These are phyloP conservation scores for Agrostemma githago DNA, from an alignment of 148 eudicot species.

Conservation along the genomic window DNA sequence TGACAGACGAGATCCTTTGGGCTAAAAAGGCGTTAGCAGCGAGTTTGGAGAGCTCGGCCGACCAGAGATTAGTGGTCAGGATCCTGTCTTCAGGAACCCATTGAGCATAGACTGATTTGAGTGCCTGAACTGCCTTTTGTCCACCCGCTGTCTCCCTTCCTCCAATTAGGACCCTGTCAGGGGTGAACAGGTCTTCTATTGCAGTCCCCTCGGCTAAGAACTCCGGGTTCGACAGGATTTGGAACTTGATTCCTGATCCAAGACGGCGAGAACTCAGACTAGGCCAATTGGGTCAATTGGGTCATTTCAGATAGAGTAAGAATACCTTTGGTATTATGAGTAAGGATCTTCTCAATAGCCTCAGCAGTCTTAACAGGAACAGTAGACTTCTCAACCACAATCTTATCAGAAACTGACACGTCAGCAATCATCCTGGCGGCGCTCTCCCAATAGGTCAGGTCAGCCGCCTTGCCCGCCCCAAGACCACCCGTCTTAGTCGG, in stretches of 20 bases:
- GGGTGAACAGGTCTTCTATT: constrained; percentile 43
- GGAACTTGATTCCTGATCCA: constrained; percentile 46
- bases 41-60: constrained; percentile 66
- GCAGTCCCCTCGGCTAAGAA: constrained; percentile 72
- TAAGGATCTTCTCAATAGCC: constrained; percentile 61
- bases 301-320: neutral
- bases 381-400: constrained; percentile 68
- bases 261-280: neutral
- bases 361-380: constrained; percentile 73
- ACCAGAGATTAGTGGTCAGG: constrained; percentile 59
- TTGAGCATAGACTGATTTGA: constrained; percentile 53
- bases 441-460: constrained; percentile 64
- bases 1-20: constrained; percentile 59
- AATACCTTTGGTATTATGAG: constrained; percentile 51
- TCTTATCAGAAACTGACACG: constrained; percentile 47
- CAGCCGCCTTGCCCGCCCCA: constrained; percentile 70
- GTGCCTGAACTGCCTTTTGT: constrained; percentile 41
- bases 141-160: constrained; percentile 58
- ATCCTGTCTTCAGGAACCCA: constrained; percentile 63
- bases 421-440: constrained; percentile 71
- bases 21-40: constrained; percentile 73
- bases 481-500: constrained; percentile 64
- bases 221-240: constrained; percentile 62
- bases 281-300: no score
- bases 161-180: constrained; percentile 65